Conservation (phyloP, 768 basidiomycete genomes). For the Tulasnella sp. region DNA sequence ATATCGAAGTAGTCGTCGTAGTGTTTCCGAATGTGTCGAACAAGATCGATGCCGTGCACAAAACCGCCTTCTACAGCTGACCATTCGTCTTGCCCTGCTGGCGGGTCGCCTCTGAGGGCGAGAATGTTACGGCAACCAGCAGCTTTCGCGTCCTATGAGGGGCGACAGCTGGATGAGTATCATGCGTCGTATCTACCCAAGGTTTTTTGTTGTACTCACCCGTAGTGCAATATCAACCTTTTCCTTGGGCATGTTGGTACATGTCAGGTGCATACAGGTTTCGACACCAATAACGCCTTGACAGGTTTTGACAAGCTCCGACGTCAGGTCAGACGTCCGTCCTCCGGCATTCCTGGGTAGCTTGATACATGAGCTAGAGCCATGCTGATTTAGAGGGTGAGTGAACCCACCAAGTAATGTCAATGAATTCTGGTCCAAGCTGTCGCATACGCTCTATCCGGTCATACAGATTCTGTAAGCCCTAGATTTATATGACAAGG, state of each 20-base stretch:
- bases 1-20: conserved; percentile 94
- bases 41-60: conserved; percentile 82
- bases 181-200: neutral
- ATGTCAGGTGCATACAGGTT: conserved; percentile 97
- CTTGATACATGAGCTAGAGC: neutral
- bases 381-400: conserved; percentile 3
- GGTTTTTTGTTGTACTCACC: conserved; percentile 38
- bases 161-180: neutral
- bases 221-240: conserved; percentile 86
- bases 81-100: conserved; percentile 81
- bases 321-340: conserved; percentile 85
- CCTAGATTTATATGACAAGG: conserved; percentile 35
- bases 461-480: conserved; percentile 90
- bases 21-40: conserved; percentile 67
- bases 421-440: conserved; percentile 93
- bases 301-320: conserved; percentile 89
- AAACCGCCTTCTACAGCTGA: conserved; percentile 87
- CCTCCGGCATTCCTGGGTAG: conserved; percentile 84
- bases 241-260: conserved; percentile 95
- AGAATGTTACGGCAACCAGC: conserved; percentile 88
- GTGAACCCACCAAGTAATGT: conserved; percentile 75
- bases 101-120: conserved; percentile 88
- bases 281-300: conserved; percentile 88
- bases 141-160: conserved; percentile 66
- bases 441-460: conserved; percentile 97